These are phyloP conservation scores for Neltuma alba DNA, from an alignment of 306 rosid genomes.

Conservation along the genomic window DNA sequence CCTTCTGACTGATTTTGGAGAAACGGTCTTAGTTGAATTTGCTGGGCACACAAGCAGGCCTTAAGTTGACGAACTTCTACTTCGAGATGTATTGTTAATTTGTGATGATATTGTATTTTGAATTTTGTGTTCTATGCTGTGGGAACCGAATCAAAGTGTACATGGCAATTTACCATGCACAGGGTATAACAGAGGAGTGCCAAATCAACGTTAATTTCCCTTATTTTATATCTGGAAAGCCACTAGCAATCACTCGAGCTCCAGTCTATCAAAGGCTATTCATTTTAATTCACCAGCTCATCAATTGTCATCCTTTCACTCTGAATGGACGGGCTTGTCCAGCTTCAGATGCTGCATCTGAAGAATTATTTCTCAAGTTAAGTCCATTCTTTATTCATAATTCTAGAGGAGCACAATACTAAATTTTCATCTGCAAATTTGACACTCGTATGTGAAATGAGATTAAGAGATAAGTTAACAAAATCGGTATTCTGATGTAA, in stretches of 20 bases:
- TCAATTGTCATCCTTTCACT: constrained; percentile 65
- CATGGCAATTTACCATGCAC: not conserved
- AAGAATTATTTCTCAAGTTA: constrained; percentile 71
- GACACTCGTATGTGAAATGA: constrained; percentile 43
- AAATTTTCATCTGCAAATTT: constrained; percentile 26
- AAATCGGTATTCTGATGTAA: not conserved
- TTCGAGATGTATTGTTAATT: not conserved
- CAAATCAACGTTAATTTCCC: not conserved
- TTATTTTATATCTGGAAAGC: not conserved
- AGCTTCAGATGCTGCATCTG: constrained; percentile 41
- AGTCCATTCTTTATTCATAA: not conserved
- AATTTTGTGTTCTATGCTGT: not conserved
- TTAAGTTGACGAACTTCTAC: not conserved
- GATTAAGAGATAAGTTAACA: not conserved
- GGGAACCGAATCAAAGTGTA: not conserved
- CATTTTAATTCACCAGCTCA: no score
- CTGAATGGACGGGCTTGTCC: not conserved
- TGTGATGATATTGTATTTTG: not conserved
- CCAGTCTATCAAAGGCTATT: no score
- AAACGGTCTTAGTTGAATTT: no score
- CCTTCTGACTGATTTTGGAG: no score
- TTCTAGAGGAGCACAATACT: not conserved
- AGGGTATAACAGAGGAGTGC: not conserved
- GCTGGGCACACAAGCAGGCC: not conserved
- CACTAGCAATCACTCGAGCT: no score